Percentiles rank a stretch among this genome's conserved stretches.
Conservation (phyloP, 441 rosid genomes). For the Cnidoscolus chayamansa region DNA sequence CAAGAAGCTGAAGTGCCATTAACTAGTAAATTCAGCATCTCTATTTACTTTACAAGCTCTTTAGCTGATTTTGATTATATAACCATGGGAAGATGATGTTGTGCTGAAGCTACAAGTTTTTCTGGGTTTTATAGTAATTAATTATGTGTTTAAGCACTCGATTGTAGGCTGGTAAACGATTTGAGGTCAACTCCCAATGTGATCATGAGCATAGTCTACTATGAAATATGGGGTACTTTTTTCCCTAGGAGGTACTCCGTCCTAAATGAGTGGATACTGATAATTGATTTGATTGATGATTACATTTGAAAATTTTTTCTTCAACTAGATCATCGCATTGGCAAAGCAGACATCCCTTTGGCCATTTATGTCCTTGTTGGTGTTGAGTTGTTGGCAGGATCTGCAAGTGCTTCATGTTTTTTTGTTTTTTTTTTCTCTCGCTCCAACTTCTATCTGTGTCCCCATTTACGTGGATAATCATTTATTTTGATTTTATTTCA, state of each 20-base stretch:
- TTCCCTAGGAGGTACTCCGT: too few relatives aligned
- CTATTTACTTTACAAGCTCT: background rate
- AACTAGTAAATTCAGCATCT: slow-evolving; percentile 5
- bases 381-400: background rate
- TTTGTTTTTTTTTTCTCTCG: background rate
- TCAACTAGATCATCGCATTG: slow-evolving; percentile 3
- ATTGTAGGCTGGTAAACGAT: background rate
- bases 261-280: too few relatives aligned
- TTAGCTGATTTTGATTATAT: slow-evolving; percentile 3
- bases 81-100: slow-evolving; percentile 10
- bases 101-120: background rate
- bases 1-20: background rate
- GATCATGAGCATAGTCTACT: background rate
- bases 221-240: background rate
- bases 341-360: background rate
- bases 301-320: background rate
- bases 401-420: background rate
- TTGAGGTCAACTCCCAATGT: background rate
- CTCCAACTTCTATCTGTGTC: background rate
- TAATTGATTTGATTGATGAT: background rate
- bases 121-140: background rate
- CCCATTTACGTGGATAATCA: background rate
- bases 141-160: background rate
- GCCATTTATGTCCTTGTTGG: background rate
- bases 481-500: background rate